Percentiles rank a stretch among this genome's conserved stretches.
phyloP scores from a whole-genome alignment of 2,329 filamentous ascomycete genomes.

The Hymenoscyphus occultus region DNA sequence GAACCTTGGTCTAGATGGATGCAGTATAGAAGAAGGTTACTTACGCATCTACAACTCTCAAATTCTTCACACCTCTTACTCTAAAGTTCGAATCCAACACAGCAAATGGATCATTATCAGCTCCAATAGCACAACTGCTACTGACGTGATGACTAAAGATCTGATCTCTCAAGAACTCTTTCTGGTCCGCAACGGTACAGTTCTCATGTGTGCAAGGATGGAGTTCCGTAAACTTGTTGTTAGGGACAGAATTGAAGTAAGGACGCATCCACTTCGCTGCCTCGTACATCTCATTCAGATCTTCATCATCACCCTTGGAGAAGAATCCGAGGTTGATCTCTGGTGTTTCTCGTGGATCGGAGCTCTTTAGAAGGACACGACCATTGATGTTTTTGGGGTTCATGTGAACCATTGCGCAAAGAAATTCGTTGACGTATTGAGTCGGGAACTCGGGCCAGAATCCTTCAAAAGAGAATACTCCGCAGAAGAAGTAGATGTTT shows the following conservation, averaged over 20 bases:
- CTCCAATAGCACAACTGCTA: conserved; percentile 53
- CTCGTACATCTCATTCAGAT: conserved; percentile 42
- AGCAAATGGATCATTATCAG: conserved; percentile 38
- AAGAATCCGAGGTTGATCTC: conserved; percentile 61
- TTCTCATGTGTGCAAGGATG: conserved; percentile 42
- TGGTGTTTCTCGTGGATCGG: conserved; percentile 61
- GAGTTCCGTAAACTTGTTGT: conserved; percentile 41
- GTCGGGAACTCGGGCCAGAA: conserved; percentile 10
- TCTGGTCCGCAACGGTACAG: conserved; percentile 42
- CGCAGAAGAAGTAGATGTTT: conserved; percentile 11
- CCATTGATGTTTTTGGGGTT: conserved; percentile 10
- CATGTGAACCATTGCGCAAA: conserved; percentile 10
- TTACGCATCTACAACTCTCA: conserved; percentile 58
- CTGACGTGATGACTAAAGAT: conserved; percentile 57
- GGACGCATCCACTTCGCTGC: conserved; percentile 32
- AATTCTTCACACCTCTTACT: conserved; percentile 51
- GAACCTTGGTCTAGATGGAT: too few species aligned
- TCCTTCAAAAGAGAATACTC: conserved; percentile 9
- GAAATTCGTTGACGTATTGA: conserved; percentile 4
- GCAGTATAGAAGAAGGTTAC: neutral
- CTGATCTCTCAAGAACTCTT: conserved; percentile 42
- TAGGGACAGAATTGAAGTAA: conserved; percentile 37
- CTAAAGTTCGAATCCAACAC: conserved; percentile 55
- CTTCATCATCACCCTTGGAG: conserved; percentile 39
- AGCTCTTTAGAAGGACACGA: conserved; percentile 54